These are phyloP conservation scores for Microascus cirrosus DNA, from an alignment of 2,329 filamentous ascomycete genomes.

Conservation along the genomic window DNA sequence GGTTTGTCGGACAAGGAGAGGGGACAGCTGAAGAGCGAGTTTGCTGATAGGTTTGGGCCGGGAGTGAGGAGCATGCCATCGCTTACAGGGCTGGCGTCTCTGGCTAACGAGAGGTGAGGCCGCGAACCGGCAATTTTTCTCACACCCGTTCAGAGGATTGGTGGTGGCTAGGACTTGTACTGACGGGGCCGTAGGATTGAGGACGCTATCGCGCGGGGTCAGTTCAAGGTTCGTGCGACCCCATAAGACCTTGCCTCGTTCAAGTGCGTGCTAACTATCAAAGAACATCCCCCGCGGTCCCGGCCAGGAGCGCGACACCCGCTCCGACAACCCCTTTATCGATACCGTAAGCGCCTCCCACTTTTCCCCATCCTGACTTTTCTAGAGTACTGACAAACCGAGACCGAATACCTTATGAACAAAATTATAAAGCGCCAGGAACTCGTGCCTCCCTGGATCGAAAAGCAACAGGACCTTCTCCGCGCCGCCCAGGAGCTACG, in stretches of 20 bases:
- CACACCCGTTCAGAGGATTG: too few species aligned
- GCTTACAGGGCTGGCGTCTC: slow-evolving; percentile 63
- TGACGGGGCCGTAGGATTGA: slow-evolving; percentile 50
- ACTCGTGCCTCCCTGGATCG: slow-evolving; percentile 94
- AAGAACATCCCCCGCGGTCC: slow-evolving; percentile 67
- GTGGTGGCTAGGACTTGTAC: not conserved
- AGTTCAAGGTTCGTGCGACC: slow-evolving; percentile 45
- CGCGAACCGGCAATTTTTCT: not conserved
- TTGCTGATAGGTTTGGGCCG: slow-evolving; percentile 72
- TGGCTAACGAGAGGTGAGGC: slow-evolving; percentile 63
- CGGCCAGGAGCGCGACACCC: slow-evolving; percentile 68
- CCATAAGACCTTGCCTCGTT: not conserved
- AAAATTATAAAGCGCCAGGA: slow-evolving; percentile 96
- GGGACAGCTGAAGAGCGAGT: slow-evolving; percentile 57
- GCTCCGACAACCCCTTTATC: slow-evolving; percentile 78
- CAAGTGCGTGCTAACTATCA: not conserved
- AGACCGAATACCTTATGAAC: slow-evolving; percentile 93
- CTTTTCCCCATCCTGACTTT: slow-evolving; percentile 1
- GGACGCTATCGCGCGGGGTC: slow-evolving; percentile 81
- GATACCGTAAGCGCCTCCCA: slow-evolving; percentile 46
- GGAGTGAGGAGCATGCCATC: slow-evolving; percentile 64
- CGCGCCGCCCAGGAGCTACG: slow-evolving; percentile 62
- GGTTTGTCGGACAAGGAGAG: slow-evolving; percentile 60
- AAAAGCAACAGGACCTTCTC: slow-evolving; percentile 88
- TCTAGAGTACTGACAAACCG: not conserved